Evolutionary conservation across 192 early-diverging fungal genomes (phyloP).

Genomic region (Linderina pennispora): DNA sequence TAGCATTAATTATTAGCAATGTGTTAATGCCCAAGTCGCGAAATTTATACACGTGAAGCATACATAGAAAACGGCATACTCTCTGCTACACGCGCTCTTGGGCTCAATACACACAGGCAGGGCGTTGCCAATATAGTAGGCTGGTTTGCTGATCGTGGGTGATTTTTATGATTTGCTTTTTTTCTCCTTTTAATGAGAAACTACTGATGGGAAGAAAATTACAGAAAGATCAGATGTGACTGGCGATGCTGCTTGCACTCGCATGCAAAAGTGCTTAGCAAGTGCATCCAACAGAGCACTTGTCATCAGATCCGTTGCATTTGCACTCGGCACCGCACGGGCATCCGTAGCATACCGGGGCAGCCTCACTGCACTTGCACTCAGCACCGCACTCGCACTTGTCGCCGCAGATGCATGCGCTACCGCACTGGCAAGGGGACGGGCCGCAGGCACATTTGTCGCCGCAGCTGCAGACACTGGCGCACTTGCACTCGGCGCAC

Average conservation of each 20-base stretch:
- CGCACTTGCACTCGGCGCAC: conserved; percentile 14
- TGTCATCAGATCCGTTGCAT: conserved; percentile 6
- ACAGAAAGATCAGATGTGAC: background rate
- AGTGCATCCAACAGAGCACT: conserved; percentile 10
- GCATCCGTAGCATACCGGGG: background rate
- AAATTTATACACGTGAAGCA: background rate
- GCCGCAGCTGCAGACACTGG: background rate
- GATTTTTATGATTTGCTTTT: no score
- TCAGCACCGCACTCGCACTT: background rate
- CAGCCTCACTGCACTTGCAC: background rate
- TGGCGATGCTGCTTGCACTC: no score
- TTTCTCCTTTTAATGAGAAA: no score
- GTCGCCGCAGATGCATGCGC: conserved; percentile 14
- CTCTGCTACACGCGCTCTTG: no score
- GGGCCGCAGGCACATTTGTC: background rate
- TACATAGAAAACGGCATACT: background rate
- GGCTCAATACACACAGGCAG: no score
- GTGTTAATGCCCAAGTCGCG: background rate
- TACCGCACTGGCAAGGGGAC: background rate
- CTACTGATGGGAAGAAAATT: background rate
- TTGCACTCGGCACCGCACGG: conserved; percentile 12
- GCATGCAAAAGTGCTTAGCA: no score
- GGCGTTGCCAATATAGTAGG: no score
- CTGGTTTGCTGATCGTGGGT: no score
- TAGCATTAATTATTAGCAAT: no score